Conservation (phyloP, 2,329 filamentous ascomycete genomes). For the Nigrospora sphaerica region DNA sequence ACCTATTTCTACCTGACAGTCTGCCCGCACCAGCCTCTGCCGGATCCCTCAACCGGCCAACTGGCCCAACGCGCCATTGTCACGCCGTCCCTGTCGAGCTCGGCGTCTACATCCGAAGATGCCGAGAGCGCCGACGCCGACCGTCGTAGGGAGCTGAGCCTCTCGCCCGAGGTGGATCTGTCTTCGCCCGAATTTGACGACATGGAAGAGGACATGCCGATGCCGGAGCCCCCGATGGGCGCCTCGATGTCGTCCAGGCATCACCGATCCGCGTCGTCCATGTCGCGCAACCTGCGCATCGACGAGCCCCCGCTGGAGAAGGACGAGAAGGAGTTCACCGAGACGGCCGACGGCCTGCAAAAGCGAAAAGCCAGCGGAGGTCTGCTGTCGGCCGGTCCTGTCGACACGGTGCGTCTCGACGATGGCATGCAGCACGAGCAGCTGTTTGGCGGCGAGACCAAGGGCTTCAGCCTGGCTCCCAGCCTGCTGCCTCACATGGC, state of each 20-base stretch:
- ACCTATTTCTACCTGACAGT: slow-evolving; percentile 96
- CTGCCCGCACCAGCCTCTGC: slow-evolving; percentile 75
- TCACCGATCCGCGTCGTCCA: slow-evolving; percentile 26
- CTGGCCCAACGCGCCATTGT: slow-evolving; percentile 56
- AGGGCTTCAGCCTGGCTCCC: slow-evolving; percentile 19
- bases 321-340: slow-evolving; percentile 94
- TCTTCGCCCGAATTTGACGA: slow-evolving; percentile 83
- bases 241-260: slow-evolving; percentile 40
- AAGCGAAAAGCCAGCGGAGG: slow-evolving; percentile 52
- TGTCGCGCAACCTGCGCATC: slow-evolving; percentile 59
- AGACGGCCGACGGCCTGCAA: slow-evolving; percentile 81
- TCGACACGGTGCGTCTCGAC: slow-evolving; percentile 30
- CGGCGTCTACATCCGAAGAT: slow-evolving; percentile 64
- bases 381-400: slow-evolving; percentile 25
- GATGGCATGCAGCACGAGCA: slow-evolving; percentile 40
- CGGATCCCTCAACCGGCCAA: slow-evolving; percentile 45
- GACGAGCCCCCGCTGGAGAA: slow-evolving; percentile 84
- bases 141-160: slow-evolving; percentile 64
- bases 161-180: slow-evolving; percentile 88
- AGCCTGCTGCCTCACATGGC: slow-evolving; percentile 26
- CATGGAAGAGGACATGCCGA: slow-evolving; percentile 49
- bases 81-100: slow-evolving; percentile 75
- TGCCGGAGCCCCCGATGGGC: slow-evolving; percentile 56
- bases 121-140: slow-evolving; percentile 68
- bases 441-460: slow-evolving; percentile 44